Evolutionary conservation across 2,329 filamentous ascomycete genomes (phyloP).

Genomic region (Tolypocladium album): DNA sequence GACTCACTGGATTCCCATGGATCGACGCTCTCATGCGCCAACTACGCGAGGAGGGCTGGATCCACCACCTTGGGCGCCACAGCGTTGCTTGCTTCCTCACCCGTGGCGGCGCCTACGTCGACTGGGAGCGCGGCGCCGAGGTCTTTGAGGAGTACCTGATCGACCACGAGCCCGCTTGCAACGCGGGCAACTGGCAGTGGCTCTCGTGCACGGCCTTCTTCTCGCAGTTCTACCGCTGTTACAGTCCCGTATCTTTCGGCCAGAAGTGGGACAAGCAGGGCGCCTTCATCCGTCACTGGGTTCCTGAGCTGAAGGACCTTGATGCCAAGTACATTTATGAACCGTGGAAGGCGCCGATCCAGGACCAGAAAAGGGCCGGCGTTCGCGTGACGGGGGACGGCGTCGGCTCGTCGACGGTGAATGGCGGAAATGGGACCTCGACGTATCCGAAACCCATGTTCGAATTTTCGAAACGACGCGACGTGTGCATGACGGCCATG

Average conservation of each 20-base stretch:
- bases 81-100: slow-evolving; percentile 76
- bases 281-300: slow-evolving; percentile 50
- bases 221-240: slow-evolving; percentile 59
- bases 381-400: slow-evolving; percentile 50
- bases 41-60: slow-evolving; percentile 62
- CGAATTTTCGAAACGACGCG: slow-evolving; percentile 54
- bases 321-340: slow-evolving; percentile 67
- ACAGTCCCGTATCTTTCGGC: slow-evolving; percentile 60
- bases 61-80: slow-evolving; percentile 68
- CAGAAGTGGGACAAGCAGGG: slow-evolving; percentile 68
- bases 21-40: slow-evolving; percentile 76
- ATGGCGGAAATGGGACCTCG: slow-evolving; percentile 21
- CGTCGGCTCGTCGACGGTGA: slow-evolving; percentile 9
- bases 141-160: slow-evolving; percentile 69
- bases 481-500: slow-evolving; percentile 54
- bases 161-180: slow-evolving; percentile 65
- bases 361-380: slow-evolving; percentile 58
- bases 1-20: slow-evolving; percentile 66
- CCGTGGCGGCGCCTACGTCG: slow-evolving; percentile 64
- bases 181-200: slow-evolving; percentile 73
- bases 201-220: slow-evolving; percentile 67
- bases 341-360: slow-evolving; percentile 62
- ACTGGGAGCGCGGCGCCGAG: slow-evolving; percentile 69
- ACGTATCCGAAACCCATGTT: slow-evolving; percentile 70
- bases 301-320: slow-evolving; percentile 53